phyloP scores from a whole-genome alignment of 345 rosid genomes.

The Camelina hispida region DNA sequence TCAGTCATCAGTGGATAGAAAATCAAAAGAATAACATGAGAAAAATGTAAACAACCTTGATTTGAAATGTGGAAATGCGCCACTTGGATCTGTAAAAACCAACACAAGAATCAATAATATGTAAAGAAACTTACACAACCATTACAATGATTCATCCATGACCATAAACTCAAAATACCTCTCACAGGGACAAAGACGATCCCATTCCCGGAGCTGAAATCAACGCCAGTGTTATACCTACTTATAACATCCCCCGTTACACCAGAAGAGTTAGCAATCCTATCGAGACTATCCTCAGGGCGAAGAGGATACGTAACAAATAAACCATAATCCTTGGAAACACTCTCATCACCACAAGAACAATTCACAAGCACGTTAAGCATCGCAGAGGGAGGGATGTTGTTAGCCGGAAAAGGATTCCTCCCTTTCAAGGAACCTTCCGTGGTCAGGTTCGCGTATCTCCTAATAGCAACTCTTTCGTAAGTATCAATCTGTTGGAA shows the following conservation, averaged over 20 bases:
- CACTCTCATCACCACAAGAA: slow-evolving; percentile 59
- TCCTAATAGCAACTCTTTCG: slow-evolving; percentile 20
- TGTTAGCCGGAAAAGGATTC: slow-evolving; percentile 41
- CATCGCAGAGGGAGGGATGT: slow-evolving; percentile 50
- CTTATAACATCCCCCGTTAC: slow-evolving; percentile 48
- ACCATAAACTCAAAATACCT: slow-evolving; percentile 50
- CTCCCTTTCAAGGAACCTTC: slow-evolving; percentile 34
- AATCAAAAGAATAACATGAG: no score
- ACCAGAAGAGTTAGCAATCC: slow-evolving; percentile 48
- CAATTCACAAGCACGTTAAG: slow-evolving; percentile 73
- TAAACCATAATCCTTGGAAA: slow-evolving; percentile 64
- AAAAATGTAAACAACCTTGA: slow-evolving; percentile 52
- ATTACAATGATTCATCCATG: background rate
- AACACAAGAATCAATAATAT: background rate
- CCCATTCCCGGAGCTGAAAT: slow-evolving; percentile 70
- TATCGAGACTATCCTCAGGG: slow-evolving; percentile 47
- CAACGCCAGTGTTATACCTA: slow-evolving; percentile 59
- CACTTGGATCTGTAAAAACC: slow-evolving; percentile 57
- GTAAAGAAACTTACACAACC: background rate
- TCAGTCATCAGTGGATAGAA: background rate
- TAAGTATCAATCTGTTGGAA: slow-evolving; percentile 47
- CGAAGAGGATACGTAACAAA: slow-evolving; percentile 77
- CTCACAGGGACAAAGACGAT: slow-evolving; percentile 69
- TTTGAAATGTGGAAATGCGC: slow-evolving; percentile 53
- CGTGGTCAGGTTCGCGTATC: slow-evolving; percentile 64